A percentile compares a stretch with the other conserved stretches of the same genome.
Evolutionary conservation across 2,329 filamentous ascomycete species (phyloP).

Genomic region (Stagonosporopsis rhizophila): DNA sequence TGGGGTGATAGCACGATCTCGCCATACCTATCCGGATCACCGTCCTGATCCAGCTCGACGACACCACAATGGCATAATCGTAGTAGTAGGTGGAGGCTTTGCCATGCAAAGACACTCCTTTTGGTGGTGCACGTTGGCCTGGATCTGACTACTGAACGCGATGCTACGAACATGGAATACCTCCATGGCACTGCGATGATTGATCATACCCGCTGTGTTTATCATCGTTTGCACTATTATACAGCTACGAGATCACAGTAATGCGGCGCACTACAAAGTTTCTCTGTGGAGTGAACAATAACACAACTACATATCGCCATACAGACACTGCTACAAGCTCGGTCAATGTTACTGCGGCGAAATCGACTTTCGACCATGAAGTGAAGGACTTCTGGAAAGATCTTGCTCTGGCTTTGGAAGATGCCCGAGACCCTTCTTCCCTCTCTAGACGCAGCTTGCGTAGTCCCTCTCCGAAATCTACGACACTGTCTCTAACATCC

Average conservation of each 20-base stretch:
- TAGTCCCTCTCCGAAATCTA: constrained; percentile 42
- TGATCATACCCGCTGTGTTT: constrained; percentile 2
- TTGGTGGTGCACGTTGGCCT: neutral
- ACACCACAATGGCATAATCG: neutral
- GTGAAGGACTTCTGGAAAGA: constrained; percentile 6
- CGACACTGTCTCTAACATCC: constrained; percentile 20
- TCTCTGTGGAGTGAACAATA: neutral
- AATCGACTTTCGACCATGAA: constrained; percentile 3
- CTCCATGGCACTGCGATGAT: constrained; percentile 2
- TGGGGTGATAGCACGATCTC: neutral
- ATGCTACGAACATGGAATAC: constrained; percentile 1
- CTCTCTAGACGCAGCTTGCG: constrained; percentile 49
- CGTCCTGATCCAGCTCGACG: neutral
- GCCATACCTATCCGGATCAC: neutral
- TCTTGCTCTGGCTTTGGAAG: constrained; percentile 6
- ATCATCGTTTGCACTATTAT: constrained; percentile 1
- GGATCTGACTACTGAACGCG: neutral
- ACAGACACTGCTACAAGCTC: neutral
- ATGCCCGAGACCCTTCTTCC: constrained; percentile 47
- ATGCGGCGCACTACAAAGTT: neutral
- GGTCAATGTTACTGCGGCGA: neutral
- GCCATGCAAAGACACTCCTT: neutral
- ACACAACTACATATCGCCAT: neutral
- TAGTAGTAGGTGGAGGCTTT: neutral
- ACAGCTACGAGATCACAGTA: neutral